Evolutionary conservation across 164 flowering plant genomes (phyloP), one percentile per base, ranked within the genome.

Genomic region (Piper betle): DNA sequence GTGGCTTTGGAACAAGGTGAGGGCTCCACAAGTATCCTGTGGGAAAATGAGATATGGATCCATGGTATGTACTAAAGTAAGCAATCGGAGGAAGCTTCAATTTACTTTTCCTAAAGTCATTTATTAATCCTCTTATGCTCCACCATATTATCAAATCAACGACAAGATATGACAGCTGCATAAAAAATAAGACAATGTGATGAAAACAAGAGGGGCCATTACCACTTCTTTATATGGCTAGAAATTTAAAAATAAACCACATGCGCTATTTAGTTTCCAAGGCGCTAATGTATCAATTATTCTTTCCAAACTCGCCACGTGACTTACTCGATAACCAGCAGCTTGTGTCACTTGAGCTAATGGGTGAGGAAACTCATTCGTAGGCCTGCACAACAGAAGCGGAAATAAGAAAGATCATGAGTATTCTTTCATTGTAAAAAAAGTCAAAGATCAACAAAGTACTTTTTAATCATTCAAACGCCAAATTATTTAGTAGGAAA

Each of bases 21-120:
- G 96, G 81, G 72, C 98, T 93, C 98, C 98, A 93, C 94, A 93
- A 79, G 66, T 93, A 93, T 62, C 88, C 97, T 2, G 87, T 87
- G 55, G 98, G 98, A 57, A 90, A 73, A 77, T 89, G 88, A 74
- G 94, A 81, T 64, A 87, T 81, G 56, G 98, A 93, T 56, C 90
- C 96, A 70, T 72, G 78, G 77, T 89, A 93, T 61, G 76, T 81
- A 71, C 92, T 90, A 68, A 93, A 86, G 72, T 93, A 93, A 69
- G 97, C 96, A 66, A 93, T 85, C 25, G 97, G 96, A 62, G 85
- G 63, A 75, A 93, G 94, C 61, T 86, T 89, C 78, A 93, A 72
- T 81, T 84, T 92, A 71, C 60, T 83, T 71, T 77, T 87, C 74
- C 98, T 82, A 80, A 87, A 90, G 73, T 88, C 92, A 74, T 87